phyloP scores from a whole-genome alignment of 352 stramenopile species.

The Phytophthora litchii region DNA sequence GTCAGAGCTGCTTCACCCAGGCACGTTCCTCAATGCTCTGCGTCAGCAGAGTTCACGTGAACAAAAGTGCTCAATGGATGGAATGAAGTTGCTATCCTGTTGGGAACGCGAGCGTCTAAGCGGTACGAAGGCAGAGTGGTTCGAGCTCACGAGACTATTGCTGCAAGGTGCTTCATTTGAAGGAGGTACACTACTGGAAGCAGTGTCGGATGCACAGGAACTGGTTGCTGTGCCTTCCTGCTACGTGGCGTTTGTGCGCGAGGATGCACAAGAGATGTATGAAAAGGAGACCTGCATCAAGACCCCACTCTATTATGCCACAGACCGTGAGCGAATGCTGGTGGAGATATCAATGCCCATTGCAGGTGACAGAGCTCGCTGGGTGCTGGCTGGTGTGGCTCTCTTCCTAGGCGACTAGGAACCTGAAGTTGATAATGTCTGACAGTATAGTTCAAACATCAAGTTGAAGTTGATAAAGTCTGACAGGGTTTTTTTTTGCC shows the following conservation, averaged over 20 bases:
- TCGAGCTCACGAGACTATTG: constrained; percentile 79
- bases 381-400: constrained; percentile 83
- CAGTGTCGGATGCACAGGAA: constrained; percentile 82
- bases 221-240: constrained; percentile 81
- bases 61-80: constrained; percentile 89
- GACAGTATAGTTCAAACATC: not conserved
- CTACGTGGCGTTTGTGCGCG: constrained; percentile 80
- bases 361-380: constrained; percentile 67
- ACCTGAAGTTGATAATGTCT: constrained; percentile 16
- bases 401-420: constrained; percentile 82
- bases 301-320: constrained; percentile 83
- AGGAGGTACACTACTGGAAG: constrained; percentile 75
- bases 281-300: constrained; percentile 76
- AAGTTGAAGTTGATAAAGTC: constrained; percentile 22
- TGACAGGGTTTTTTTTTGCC: not conserved
- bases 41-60: constrained; percentile 90
- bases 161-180: constrained; percentile 91
- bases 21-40: constrained; percentile 95
- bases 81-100: constrained; percentile 89
- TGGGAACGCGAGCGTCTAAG: constrained; percentile 82
- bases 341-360: constrained; percentile 86
- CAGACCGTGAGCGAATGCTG: constrained; percentile 76
- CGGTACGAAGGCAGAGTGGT: constrained; percentile 69
- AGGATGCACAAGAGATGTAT: constrained; percentile 81
- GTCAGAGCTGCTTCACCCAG: constrained; percentile 92